A percentile compares a stretch with the other conserved stretches of the same genome.
phyloP scores from a whole-genome alignment of 1,284 basidiomycete species.

The Pyrrhoderma noxium region DNA sequence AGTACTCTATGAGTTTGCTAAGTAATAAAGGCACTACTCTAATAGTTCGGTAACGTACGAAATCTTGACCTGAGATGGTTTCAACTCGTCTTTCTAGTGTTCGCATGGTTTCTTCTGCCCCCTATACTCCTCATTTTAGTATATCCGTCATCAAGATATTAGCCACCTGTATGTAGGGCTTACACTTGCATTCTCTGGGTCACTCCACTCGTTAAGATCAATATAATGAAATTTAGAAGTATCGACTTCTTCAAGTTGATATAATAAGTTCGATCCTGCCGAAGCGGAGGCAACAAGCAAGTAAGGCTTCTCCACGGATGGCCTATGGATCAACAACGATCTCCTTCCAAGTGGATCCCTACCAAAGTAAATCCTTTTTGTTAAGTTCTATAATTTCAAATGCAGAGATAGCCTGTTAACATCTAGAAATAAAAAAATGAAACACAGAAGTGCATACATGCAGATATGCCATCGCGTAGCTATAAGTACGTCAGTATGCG shows the following conservation, averaged over 20 bases:
- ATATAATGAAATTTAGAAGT: constrained; percentile 48
- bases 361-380: constrained; percentile 61
- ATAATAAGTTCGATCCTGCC: constrained; percentile 35
- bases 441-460: constrained; percentile 39
- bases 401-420: constrained; percentile 11
- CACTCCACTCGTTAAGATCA: not conserved
- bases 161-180: too few relatives aligned
- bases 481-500: constrained; percentile 26
- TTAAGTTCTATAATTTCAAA: constrained; percentile 32
- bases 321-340: constrained; percentile 71
- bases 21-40: too few relatives aligned
- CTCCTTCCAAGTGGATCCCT: constrained; percentile 89
- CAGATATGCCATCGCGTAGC: constrained; percentile 80
- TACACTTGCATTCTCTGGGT: too few relatives aligned
- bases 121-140: too few relatives aligned
- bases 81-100: too few relatives aligned
- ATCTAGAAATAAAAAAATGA: constrained; percentile 9
- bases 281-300: constrained; percentile 65
- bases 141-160: too few relatives aligned
- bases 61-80: too few relatives aligned
- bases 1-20: constrained; percentile 32
- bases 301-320: constrained; percentile 39
- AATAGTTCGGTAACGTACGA: too few relatives aligned
- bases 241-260: constrained; percentile 54
- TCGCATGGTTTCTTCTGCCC: not conserved